A percentile compares a stretch with the other conserved stretches of the same genome.
phyloP scores from a whole-genome alignment of 78 protist genomes.

The Mantamonas sphyraenae region DNA sequence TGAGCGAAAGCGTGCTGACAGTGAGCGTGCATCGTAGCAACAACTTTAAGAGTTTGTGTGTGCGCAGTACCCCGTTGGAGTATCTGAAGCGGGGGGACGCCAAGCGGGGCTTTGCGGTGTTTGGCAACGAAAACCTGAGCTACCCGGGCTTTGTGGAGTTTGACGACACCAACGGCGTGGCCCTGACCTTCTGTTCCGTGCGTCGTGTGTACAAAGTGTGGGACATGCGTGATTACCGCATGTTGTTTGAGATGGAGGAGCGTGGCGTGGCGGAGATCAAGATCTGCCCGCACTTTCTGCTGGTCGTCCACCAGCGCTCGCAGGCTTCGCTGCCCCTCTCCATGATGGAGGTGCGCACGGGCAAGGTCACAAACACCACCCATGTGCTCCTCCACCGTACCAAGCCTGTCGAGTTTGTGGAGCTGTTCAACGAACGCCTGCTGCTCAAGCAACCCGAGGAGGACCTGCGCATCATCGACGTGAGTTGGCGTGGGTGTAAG shows the following conservation, averaged over 20 bases:
- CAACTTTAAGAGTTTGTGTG: background rate
- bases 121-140: background rate
- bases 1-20: background rate
- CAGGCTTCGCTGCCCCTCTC: background rate
- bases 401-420: background rate
- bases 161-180: slow-evolving; percentile 10
- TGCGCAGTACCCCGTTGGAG: background rate
- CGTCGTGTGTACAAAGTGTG: background rate
- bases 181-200: background rate
- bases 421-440: slow-evolving; percentile 21
- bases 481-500: background rate
- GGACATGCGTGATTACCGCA: background rate
- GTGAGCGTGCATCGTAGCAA: background rate
- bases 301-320: background rate
- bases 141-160: slow-evolving; percentile 18
- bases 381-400: background rate
- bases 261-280: background rate
- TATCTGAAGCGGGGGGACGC: background rate
- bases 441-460: background rate
- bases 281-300: slow-evolving; percentile 1
- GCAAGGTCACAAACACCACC: background rate
- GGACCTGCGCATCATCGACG: background rate
- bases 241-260: background rate
- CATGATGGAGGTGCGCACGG: background rate
- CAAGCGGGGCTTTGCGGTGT: background rate